A percentile compares a stretch with the other conserved stretches of the same genome.
Evolutionary conservation across 495 filamentous ascomycete genomes (phyloP).

Genomic region (Hypoxylon perforatum): DNA sequence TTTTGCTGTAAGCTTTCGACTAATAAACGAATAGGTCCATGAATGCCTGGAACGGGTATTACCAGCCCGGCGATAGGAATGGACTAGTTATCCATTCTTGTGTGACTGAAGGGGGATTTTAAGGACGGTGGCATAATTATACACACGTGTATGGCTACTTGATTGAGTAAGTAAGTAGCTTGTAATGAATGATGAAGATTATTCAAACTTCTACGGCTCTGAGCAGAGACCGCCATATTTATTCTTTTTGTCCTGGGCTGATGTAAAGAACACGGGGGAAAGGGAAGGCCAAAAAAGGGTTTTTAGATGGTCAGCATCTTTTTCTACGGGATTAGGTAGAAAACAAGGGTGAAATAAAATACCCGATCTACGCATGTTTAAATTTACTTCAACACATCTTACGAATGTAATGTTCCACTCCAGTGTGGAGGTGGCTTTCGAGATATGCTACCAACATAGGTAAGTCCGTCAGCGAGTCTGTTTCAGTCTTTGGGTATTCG

Average conservation of each 20-base stretch:
- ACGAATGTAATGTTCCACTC: neutral
- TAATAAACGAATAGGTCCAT: constrained; percentile 32
- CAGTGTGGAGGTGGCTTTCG: neutral
- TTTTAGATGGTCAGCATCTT: neutral
- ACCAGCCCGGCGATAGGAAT: constrained; percentile 38
- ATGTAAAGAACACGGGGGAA: neutral
- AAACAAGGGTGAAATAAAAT: neutral
- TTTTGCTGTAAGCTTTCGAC: neutral
- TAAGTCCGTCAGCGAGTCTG: neutral
- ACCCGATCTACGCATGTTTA: neutral
- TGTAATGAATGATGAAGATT: constrained; percentile 40
- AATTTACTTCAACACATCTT: neutral
- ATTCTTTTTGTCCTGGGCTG: neutral
- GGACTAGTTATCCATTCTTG: constrained; percentile 10
- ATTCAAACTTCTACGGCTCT: constrained; percentile 9
- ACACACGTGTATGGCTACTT: constrained; percentile 30
- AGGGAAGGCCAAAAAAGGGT: constrained; percentile 5
- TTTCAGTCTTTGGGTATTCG: neutral
- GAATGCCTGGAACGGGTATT: constrained; percentile 42
- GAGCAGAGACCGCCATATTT: neutral
- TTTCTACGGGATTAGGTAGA: neutral
- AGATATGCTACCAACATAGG: neutral
- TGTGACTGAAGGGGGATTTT: constrained; percentile 3
- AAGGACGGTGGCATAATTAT: neutral
- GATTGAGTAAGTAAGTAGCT: constrained; percentile 21